phyloP scores from a whole-genome alignment of 805 yeast species.

The Candida yuanshanica region DNA sequence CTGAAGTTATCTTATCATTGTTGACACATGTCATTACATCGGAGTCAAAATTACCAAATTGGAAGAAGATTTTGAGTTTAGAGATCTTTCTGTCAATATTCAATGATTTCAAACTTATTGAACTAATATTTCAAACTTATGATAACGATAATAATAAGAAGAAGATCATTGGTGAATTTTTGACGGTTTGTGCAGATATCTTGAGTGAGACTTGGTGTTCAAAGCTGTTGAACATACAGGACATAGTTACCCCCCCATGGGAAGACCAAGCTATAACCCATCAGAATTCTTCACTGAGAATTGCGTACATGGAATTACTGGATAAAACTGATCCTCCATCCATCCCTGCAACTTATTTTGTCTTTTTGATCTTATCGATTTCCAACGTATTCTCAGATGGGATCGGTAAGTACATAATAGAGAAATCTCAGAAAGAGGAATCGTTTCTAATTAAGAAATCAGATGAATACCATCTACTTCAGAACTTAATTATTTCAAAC shows the following conservation, averaged over 20 bases:
- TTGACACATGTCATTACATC: conserved; percentile 65
- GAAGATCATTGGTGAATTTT: conserved; percentile 52
- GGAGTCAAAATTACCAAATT: conserved; percentile 47
- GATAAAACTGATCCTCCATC: conserved; percentile 79
- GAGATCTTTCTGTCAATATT: conserved; percentile 65
- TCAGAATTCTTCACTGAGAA: conserved; percentile 40
- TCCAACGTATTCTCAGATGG: conserved; percentile 61
- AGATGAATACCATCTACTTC: conserved; percentile 10
- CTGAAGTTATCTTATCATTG: conserved; percentile 74
- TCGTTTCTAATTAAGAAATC: conserved; percentile 12
- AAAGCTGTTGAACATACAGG: conserved; percentile 29
- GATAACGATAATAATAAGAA: conserved; percentile 55
- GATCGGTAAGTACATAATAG: conserved; percentile 46
- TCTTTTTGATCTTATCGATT: conserved; percentile 50
- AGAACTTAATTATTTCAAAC: conserved; percentile 28
- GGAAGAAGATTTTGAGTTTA: conserved; percentile 72
- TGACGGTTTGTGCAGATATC: conserved; percentile 36
- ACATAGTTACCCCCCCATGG: conserved; percentile 23
- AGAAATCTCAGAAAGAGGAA: conserved; percentile 27
- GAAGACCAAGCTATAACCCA: conserved; percentile 33
- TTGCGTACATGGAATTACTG: conserved; percentile 63
- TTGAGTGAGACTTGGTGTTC: conserved; percentile 26
- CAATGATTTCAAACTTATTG: conserved; percentile 47
- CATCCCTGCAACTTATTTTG: conserved; percentile 55
- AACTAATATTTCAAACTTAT: conserved; percentile 51